Evolutionary conservation across 495 filamentous ascomycete species (phyloP), one percentile per base, ranked within the genome.

Genomic region (Penicillium maclennaniae): DNA sequence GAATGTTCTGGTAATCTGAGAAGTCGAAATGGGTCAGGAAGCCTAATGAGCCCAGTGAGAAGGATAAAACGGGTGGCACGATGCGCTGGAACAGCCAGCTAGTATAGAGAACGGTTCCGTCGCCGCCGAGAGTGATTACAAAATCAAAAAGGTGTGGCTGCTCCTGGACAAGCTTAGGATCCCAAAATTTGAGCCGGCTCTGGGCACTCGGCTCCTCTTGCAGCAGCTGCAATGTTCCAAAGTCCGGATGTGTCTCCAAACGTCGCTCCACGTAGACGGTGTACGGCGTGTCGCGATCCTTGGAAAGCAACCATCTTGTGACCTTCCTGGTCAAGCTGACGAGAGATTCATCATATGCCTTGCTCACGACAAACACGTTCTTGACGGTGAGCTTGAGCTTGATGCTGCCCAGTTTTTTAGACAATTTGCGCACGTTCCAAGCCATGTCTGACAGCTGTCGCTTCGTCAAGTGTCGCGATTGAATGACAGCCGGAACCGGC

Each of bases 11-110:
- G 57, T 88, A 88, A 4, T 84, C 70, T 20, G 83, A 82, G 69
- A 88, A 98, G 66, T 96, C 91, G 69, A 97, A 97, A 65, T 96
- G 96, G 16, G 95, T 97, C 56, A 98, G 74, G 63, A 98, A 97
- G 0, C 93, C 93, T 23, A 98, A 72, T 17, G 92, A 96, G 4
- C 93, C 93, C 26, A 97, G 70, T 20, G 91, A 81, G 69, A 98
- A 97, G 44, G 89, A 91, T 19, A 98, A 73, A 6, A 97, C 89
- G 0, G 95, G 93, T 6, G 93, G 93, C 0, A 97, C 92, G 48
- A 97, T 85, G n/a, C 89, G 78, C 76, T 98, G 93, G 67, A 98
- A 98, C 27, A 98, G 76, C 92, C 95, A 98, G 61, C 85, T 91
- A 0, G 93, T 89, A 63, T 95, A 97, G 27, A 98, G 75, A 27